Evolutionary conservation across 2,329 filamentous ascomycete genomes (phyloP).

Genomic region (Ophiostoma ips): DNA sequence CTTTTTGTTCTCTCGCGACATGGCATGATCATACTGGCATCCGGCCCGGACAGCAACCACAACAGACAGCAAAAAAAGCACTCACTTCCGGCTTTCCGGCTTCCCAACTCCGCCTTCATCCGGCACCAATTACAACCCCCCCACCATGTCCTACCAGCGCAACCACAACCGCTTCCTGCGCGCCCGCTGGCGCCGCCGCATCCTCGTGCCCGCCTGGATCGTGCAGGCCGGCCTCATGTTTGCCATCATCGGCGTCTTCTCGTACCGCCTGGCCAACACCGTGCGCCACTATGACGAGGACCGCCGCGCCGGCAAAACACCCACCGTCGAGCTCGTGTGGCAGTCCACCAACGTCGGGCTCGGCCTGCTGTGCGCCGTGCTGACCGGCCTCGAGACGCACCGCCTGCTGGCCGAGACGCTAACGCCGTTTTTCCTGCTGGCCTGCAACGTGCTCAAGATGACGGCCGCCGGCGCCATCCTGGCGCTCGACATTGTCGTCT

Average conservation of each 20-base stretch:
- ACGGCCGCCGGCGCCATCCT: conserved; percentile 32
- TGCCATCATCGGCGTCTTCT: conserved; percentile 36
- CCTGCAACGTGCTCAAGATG: conserved; percentile 36
- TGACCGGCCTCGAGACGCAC: conserved; percentile 29
- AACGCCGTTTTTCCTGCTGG: conserved; percentile 40
- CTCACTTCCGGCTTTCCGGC: not conserved
- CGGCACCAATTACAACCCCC: no score
- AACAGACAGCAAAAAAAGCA: not conserved
- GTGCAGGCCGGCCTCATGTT: conserved; percentile 33
- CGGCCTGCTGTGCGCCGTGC: conserved; percentile 30
- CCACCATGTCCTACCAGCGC: conserved; percentile 22
- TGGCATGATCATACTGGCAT: not conserved
- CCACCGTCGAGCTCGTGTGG: conserved; percentile 38
- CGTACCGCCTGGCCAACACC: conserved; percentile 37
- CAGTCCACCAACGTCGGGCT: conserved; percentile 37
- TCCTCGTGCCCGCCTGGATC: conserved; percentile 37
- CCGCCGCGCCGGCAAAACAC: conserved; percentile 24
- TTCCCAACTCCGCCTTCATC: no score
- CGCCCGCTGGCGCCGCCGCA: conserved; percentile 33
- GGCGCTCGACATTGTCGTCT: conserved; percentile 38
- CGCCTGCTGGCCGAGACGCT: conserved; percentile 31
- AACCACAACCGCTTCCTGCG: conserved; percentile 39
- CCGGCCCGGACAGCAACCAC: not conserved
- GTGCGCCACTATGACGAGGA: conserved; percentile 28
- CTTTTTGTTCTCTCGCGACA: not conserved